Conservation (phyloP, 257 asterid species). For the Avicennia marina region DNA sequence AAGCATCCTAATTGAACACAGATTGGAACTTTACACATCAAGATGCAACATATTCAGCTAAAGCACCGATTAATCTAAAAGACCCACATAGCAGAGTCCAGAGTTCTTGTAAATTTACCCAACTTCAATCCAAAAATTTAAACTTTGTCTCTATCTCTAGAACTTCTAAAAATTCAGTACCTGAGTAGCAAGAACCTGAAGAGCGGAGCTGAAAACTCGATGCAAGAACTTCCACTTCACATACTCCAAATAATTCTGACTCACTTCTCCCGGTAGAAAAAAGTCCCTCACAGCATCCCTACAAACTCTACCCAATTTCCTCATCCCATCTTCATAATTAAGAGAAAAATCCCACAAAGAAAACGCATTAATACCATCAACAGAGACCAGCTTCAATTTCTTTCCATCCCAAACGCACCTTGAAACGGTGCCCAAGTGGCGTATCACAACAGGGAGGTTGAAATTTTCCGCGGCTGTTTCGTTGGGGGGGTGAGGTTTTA, state of each 20-base stretch:
- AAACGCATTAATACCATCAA: conserved; percentile 37
- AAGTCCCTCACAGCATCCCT: conserved; percentile 48
- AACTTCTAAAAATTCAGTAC: conserved; percentile 21
- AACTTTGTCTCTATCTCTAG: not conserved
- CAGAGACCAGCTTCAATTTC: too few species aligned
- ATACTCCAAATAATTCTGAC: too few species aligned
- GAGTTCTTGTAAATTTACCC: not conserved
- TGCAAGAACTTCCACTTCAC: conserved; percentile 96
- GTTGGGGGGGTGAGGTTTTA: too few species aligned
- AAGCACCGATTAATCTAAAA: not conserved
- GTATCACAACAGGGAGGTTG: too few species aligned
- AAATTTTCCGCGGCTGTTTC: too few species aligned
- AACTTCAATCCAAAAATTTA: not conserved
- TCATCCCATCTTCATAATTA: conserved; percentile 47
- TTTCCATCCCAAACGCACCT: too few species aligned
- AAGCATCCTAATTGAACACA: not conserved
- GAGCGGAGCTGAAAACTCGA: conserved; percentile 88
- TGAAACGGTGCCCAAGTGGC: too few species aligned
- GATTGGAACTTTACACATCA: not conserved
- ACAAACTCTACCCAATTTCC: conserved; percentile 41
- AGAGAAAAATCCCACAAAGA: conserved; percentile 37
- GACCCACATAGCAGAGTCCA: not conserved
- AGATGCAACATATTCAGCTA: not conserved
- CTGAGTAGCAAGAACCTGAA: conserved; percentile 98
- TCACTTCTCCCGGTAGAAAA: too few species aligned